phyloP scores from a whole-genome alignment of 2,329 filamentous ascomycete genomes.

The Ceratocystis smalleyi region DNA sequence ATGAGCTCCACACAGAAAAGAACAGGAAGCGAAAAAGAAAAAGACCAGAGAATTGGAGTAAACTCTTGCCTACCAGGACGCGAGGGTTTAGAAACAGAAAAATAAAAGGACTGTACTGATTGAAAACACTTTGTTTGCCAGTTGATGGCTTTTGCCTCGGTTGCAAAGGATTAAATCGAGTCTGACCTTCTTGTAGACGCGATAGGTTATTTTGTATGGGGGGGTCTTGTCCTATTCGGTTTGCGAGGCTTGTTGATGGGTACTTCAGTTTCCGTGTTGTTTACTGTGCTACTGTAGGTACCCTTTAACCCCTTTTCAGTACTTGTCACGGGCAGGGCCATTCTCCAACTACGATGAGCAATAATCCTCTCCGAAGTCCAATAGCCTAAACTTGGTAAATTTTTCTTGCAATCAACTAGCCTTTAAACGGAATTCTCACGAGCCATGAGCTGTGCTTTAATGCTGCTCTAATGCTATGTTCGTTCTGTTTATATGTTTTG shows the following conservation, averaged over 20 bases:
- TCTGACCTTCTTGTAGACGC: background rate
- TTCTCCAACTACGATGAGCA: background rate
- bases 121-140: background rate
- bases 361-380: background rate
- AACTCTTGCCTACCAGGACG: background rate
- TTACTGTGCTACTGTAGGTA: background rate
- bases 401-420: background rate
- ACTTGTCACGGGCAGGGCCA: background rate
- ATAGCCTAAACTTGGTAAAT: no score
- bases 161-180: background rate
- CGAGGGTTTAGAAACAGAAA: background rate
- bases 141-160: constrained; percentile 6
- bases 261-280: background rate
- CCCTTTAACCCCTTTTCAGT: constrained; percentile 3
- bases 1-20: background rate
- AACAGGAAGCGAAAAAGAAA: background rate
- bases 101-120: constrained; percentile 1
- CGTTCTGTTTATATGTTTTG: background rate
- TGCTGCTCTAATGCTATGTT: background rate
- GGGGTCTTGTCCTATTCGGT: background rate
- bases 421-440: background rate
- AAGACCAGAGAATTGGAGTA: background rate
- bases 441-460: background rate
- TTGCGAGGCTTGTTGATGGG: background rate
- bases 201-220: background rate